Conservation (phyloP, 306 rosid genomes). For the Vigna radiata region DNA sequence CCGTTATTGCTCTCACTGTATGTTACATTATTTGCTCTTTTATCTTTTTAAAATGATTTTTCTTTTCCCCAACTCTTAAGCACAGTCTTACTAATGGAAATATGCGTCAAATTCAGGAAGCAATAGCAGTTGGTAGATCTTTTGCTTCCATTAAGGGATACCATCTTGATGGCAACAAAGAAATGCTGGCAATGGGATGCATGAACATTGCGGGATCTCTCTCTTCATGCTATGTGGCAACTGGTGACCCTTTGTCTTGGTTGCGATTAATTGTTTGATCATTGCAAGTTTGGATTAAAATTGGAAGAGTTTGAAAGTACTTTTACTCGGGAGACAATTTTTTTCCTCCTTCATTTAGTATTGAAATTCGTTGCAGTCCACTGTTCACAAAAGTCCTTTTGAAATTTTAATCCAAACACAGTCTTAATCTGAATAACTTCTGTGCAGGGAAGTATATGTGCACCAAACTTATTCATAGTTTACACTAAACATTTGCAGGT, state of each 20-base stretch:
- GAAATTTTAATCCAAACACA: no score
- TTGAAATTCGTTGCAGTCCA: no score
- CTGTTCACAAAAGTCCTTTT: no score
- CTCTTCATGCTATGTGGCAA: slow-evolving; percentile 88
- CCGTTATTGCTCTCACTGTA: slow-evolving; percentile 86
- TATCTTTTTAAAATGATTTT: not conserved
- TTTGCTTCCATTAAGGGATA: slow-evolving; percentile 87
- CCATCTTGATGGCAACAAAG: slow-evolving; percentile 90
- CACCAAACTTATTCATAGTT: not conserved
- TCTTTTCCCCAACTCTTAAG: not conserved
- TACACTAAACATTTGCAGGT: slow-evolving; percentile 53
- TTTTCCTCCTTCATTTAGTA: no score
- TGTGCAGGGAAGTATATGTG: not conserved
- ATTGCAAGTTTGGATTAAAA: no score
- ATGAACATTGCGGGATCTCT: slow-evolving; percentile 91
- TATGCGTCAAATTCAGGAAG: slow-evolving; percentile 51
- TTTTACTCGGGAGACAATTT: no score
- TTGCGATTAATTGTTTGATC: not conserved
- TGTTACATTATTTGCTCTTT: slow-evolving; percentile 32
- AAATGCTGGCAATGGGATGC: slow-evolving; percentile 91
- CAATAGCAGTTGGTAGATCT: slow-evolving; percentile 93
- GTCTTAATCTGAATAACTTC: not conserved
- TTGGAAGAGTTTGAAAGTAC: no score
- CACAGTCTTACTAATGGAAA: not conserved
- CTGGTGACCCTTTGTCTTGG: slow-evolving; percentile 54